phyloP scores from a whole-genome alignment of 805 yeast genomes.

The Torulaspora delbrueckii region DNA sequence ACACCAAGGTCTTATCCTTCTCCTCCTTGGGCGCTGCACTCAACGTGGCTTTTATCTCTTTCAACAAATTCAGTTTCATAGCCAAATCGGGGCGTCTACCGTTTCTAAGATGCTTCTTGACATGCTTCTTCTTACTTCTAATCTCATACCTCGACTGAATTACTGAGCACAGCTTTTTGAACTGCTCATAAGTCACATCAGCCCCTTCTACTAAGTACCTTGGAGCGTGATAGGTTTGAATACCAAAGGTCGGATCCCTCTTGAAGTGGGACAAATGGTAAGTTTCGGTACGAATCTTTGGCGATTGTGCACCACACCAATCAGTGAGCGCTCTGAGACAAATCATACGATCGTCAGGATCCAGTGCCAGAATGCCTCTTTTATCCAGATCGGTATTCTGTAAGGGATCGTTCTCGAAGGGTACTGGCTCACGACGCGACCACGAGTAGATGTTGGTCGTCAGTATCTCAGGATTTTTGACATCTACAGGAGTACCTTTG shows the following conservation, averaged over 20 bases:
- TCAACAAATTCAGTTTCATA: constrained; percentile 19
- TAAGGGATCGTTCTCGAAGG: constrained; percentile 26
- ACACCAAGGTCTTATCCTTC: constrained; percentile 9
- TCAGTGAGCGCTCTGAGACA: constrained; percentile 23
- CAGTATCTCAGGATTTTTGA: constrained; percentile 18
- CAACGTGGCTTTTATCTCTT: constrained; percentile 20
- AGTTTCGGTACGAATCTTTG: constrained; percentile 28
- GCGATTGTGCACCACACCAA: constrained; percentile 27
- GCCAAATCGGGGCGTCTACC: constrained; percentile 26
- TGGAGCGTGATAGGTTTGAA: constrained; percentile 28
- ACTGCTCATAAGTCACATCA: constrained; percentile 21
- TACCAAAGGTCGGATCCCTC: constrained; percentile 28
- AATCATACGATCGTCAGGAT: constrained; percentile 27
- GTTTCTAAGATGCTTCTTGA: constrained; percentile 21
- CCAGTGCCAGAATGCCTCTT: constrained; percentile 24
- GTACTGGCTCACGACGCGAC: constrained; percentile 15
- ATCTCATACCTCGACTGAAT: constrained; percentile 24
- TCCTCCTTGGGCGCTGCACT: constrained; percentile 15
- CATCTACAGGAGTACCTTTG: constrained; percentile 19
- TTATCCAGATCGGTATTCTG: constrained; percentile 22
- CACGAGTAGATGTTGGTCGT: constrained; percentile 21
- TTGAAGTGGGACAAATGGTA: constrained; percentile 25
- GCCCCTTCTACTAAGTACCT: constrained; percentile 26
- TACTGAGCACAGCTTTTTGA: constrained; percentile 24
- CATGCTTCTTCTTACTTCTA: constrained; percentile 23